Evolutionary conservation across 2,329 filamentous ascomycete species (phyloP).

Genomic region (Acrocalymma vagum): DNA sequence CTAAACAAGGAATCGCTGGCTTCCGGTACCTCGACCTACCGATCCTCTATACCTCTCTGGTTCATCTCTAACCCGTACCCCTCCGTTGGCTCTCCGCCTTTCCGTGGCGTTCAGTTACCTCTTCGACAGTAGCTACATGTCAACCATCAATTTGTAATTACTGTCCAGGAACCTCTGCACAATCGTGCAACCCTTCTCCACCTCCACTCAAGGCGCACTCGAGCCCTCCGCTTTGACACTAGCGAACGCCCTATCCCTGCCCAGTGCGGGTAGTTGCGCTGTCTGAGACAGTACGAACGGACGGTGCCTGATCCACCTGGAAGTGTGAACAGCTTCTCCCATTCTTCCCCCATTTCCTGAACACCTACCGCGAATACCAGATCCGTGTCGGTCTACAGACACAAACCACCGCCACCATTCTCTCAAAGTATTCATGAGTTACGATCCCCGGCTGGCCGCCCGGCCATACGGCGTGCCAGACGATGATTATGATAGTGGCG

Average conservation of each 20-base stretch:
- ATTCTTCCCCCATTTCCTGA: conserved; percentile 7
- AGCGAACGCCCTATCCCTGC: conserved; percentile 13
- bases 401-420: conserved; percentile 39
- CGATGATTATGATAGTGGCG: conserved; percentile 27
- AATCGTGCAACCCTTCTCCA: conserved; percentile 19
- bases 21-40: conserved; percentile 28
- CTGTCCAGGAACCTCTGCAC: neutral
- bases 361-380: conserved; percentile 15
- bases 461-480: conserved; percentile 38
- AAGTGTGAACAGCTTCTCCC: conserved; percentile 10
- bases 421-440: conserved; percentile 43
- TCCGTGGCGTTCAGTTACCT: conserved; percentile 21
- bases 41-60: conserved; percentile 21
- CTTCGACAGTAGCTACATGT: conserved; percentile 4
- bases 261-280: conserved; percentile 12
- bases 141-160: conserved; percentile 26
- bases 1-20: conserved; percentile 37
- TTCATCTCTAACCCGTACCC: conserved; percentile 24
- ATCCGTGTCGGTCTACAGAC: conserved; percentile 44
- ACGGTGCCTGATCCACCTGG: conserved; percentile 16
- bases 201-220: conserved; percentile 22
- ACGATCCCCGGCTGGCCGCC: conserved; percentile 43
- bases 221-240: conserved; percentile 10
- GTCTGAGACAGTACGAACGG: conserved; percentile 26
- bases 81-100: conserved; percentile 12